Evolutionary conservation across 2,329 filamentous ascomycete species (phyloP), one percentile per base, ranked within the genome.

Genomic region (Cladophialophora chaetospira): DNA sequence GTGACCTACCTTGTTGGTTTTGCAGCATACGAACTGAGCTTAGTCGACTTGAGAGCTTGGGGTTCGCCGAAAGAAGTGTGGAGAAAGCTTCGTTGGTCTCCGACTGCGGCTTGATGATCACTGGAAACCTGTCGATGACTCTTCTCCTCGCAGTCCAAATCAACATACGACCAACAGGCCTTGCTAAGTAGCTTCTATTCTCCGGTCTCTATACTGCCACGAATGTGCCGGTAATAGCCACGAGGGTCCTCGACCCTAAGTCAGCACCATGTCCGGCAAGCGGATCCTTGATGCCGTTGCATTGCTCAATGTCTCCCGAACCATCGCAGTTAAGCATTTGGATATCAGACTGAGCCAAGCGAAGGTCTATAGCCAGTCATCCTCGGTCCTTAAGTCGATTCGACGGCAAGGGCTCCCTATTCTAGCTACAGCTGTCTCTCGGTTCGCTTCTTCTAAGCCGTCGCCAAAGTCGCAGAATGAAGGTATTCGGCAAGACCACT

Each of bases 261-360:
- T 23, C 23, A 23, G 15, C 35, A 58, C 19, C 45, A 83, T 83
- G 80, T 76, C 79, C 53, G 79, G 79, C 55, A 79, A 82, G 81
- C 75, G 86, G 82, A 75, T 83, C 80, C 68, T 91, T 69, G 89
- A 92, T 75, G 77, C 88, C 66, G 84, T 86, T 64, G 83, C 86
- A 59, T 78, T 92, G 63, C 79, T 88, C 71, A 84, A 81, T 76
- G 88, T 85, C 69, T 87, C 88, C 48, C 82, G 85, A 58, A 82
- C 82, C 29, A 80, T 92, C 59, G 87, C 86, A 67, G 78, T 73
- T 72, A 82, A 84, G 70, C 85, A 87, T 68, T 71, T 84, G 55
- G 75, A 74, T 38, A 77, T 87, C 46, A 83, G 84, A 19, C 76
- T 79, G 52, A 78, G 80, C 53, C 85, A 88, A 69, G 74, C 86